Base-by-base conservation (phyloP, 805 yeast species). In the Yamadazyma nakazawae region DNA sequence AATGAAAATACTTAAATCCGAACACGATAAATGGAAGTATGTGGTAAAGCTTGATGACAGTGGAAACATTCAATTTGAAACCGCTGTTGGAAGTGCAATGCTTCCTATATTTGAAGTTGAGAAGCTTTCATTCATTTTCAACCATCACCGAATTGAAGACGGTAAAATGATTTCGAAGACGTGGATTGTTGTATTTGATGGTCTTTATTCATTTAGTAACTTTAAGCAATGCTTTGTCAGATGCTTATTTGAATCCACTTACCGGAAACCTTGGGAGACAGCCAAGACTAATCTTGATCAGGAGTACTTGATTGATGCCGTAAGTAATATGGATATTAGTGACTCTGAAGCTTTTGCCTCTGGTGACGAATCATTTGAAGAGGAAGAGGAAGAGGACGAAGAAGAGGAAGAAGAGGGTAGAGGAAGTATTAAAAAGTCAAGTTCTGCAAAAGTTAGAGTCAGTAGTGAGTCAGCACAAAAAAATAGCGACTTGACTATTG, bases 401-500 rank as follows among this genome's bases (percentile, higher is more conserved):
- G 37, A 18, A 9, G 36, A 32, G 17, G 48, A 46, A 13, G 46
- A 56, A 18, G 34, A n/a, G 14, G 10, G 34, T 12, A 30, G 10
- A 9, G 10, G 42, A 68, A 68, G 40, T 70, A 64, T 10, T 72
- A 68, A 31, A 61, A 60, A 12, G 53, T 21, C 24, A 4, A 21
- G 7, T 7, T 21, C 24, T 7, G 10, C 9, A n/a, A 17, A 12
- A 6, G 54, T 25, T 56, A 58, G 13, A 55, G 28, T 18, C 66
- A 25, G 52, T 11, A 18, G 14, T 26, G 42, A 46, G 42, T 32
- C 48, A 53, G 50, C 53, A 41, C 24, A 21, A 21, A 21, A 21
- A 21, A 89, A 89, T 60, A 75, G 80, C 43, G 82, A 80, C 18
- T 71, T 90, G 57, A 82, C 86, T 1, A 82, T 88, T 8, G 91